These are phyloP conservation scores for Cardamine occulta DNA, from an alignment of 345 rosid genomes.

Conservation along the genomic window DNA sequence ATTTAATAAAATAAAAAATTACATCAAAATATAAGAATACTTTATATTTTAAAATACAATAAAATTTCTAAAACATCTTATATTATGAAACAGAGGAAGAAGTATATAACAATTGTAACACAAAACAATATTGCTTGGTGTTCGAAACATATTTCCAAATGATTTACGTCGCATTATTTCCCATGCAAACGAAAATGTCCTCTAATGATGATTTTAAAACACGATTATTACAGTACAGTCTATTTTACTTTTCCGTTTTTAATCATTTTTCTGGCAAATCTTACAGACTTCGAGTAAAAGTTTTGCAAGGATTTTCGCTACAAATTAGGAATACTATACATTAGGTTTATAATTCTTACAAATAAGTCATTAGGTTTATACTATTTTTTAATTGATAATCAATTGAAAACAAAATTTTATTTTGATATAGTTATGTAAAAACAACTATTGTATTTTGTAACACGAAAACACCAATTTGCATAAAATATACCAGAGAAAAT, in stretches of 20 bases:
- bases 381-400: not conserved
- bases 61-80: too few species aligned
- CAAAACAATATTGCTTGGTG: slow-evolving; percentile 13
- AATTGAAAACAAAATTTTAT: not conserved
- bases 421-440: too few species aligned
- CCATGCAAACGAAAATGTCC: slow-evolving; percentile 40
- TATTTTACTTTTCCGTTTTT: slow-evolving; percentile 27
- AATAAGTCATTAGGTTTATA: not conserved
- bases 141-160: slow-evolving; percentile 33
- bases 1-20: too few species aligned
- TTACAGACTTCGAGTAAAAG: slow-evolving; percentile 1
- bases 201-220: slow-evolving; percentile 38
- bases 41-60: too few species aligned
- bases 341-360: not conserved
- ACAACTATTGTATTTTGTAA: not conserved
- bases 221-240: slow-evolving; percentile 44
- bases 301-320: slow-evolving; percentile 7
- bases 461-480: not conserved
- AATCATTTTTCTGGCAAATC: slow-evolving; percentile 8
- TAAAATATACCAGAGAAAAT: too few species aligned
- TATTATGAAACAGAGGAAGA: too few species aligned
- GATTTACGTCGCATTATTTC: slow-evolving; percentile 39
- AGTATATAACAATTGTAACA: not conserved
- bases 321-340: not conserved
- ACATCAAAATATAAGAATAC: too few species aligned